Evolutionary conservation across 2,329 filamentous ascomycete species (phyloP).

Genomic region (Pezicula neosporulosa): DNA sequence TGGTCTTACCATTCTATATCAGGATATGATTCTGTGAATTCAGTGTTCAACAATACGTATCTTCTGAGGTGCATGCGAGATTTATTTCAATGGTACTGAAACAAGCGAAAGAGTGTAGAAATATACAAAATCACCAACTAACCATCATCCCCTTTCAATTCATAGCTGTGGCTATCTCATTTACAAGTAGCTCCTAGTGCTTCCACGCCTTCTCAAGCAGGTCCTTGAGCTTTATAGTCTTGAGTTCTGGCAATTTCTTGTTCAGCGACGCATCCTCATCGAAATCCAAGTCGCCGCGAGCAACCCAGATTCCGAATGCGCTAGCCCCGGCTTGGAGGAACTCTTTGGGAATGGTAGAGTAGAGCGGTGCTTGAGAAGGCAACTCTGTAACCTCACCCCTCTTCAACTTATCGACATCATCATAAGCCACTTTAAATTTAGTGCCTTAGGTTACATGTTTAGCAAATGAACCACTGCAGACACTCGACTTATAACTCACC

Average conservation of each 20-base stretch:
- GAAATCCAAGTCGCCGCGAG: slow-evolving; percentile 13
- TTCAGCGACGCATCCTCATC: slow-evolving; percentile 13
- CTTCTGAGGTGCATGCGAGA: too few relatives aligned
- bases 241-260: slow-evolving; percentile 18
- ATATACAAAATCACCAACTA: too few relatives aligned
- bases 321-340: slow-evolving; percentile 17
- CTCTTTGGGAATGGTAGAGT: slow-evolving; percentile 20
- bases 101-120: too few relatives aligned
- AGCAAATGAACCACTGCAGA: too few relatives aligned
- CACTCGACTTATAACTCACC: too few relatives aligned
- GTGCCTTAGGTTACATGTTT: too few relatives aligned
- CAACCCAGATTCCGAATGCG: slow-evolving; percentile 14
- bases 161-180: neutral
- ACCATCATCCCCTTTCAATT: neutral
- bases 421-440: slow-evolving; percentile 23
- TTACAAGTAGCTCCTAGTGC: too few relatives aligned
- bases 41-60: too few relatives aligned
- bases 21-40: too few relatives aligned
- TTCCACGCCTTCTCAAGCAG: too few relatives aligned
- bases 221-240: slow-evolving; percentile 13
- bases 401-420: slow-evolving; percentile 18
- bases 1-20: too few relatives aligned
- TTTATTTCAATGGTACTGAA: too few relatives aligned
- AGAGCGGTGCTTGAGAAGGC: slow-evolving; percentile 19
- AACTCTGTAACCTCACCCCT: slow-evolving; percentile 14